phyloP scores from a whole-genome alignment of 169 alveolate genomes.

The Miamiensis avidus region DNA sequence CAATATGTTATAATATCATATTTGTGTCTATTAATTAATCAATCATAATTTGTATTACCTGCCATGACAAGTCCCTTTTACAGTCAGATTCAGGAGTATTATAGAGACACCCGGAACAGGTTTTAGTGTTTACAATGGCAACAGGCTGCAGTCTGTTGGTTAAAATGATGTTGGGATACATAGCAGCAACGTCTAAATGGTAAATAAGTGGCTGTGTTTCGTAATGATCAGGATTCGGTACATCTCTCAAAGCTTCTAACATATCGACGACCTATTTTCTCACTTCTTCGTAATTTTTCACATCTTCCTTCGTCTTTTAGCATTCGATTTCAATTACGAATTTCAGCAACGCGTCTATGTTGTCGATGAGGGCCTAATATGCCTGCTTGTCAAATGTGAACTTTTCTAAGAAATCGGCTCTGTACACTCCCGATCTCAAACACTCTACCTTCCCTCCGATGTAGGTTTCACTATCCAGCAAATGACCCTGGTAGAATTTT shows the following conservation, averaged over 20 bases:
- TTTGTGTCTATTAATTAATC: not conserved
- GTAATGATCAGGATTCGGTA: slow-evolving; percentile 46
- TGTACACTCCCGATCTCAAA: slow-evolving; percentile 94
- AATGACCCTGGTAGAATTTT: slow-evolving; percentile 82
- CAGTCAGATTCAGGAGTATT: slow-evolving; percentile 87
- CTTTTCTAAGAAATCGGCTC: slow-evolving; percentile 95
- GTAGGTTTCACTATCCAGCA: slow-evolving; percentile 88
- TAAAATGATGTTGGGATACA: slow-evolving; percentile 99
- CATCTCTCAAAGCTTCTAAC: slow-evolving; percentile 55
- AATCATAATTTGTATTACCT: not conserved
- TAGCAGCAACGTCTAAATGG: slow-evolving; percentile 99
- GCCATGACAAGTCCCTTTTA: slow-evolving; percentile 76
- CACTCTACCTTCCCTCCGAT: slow-evolving; percentile 98
- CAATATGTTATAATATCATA: too few species aligned
- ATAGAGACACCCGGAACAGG: slow-evolving; percentile 95
- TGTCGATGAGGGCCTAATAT: slow-evolving; percentile 85
- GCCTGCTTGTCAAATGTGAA: slow-evolving; percentile 90
- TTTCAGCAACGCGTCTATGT: slow-evolving; percentile 62
- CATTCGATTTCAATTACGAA: slow-evolving; percentile 54
- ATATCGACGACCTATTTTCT: slow-evolving; percentile 58
- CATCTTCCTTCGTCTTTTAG: slow-evolving; percentile 63
- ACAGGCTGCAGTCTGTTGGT: slow-evolving; percentile 99
- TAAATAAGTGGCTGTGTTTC: slow-evolving; percentile 91
- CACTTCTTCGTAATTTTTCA: slow-evolving; percentile 81
- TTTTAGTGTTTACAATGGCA: slow-evolving; percentile 94